These are phyloP conservation scores for Tuber umbilicatum DNA, from an alignment of 495 filamentous ascomycete genomes.

Conservation along the genomic window DNA sequence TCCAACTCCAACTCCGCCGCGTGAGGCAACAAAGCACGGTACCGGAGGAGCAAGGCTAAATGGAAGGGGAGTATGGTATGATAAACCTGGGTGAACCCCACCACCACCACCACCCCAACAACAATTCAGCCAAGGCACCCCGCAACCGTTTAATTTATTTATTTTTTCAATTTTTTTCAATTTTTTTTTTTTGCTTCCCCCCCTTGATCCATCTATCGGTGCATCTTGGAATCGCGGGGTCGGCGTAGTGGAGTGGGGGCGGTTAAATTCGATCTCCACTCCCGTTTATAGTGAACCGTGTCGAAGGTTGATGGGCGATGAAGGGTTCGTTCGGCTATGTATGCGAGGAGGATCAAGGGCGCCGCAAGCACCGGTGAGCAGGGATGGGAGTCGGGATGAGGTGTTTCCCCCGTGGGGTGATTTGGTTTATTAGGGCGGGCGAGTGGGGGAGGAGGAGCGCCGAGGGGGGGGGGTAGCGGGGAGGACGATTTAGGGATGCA, in stretches of 20 bases:
- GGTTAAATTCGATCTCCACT: neutral
- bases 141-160: neutral
- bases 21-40: too few species aligned
- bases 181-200: neutral
- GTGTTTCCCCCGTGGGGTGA: neutral
- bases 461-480: neutral
- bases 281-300: neutral
- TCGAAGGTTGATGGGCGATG: neutral
- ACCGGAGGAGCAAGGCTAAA: neutral
- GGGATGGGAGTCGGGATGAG: neutral
- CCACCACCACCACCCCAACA: too few species aligned
- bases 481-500: too few species aligned
- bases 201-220: neutral
- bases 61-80: neutral
- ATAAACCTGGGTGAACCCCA: neutral
- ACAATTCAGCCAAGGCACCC: neutral
- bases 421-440: neutral
- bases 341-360: slow-evolving; percentile 4
- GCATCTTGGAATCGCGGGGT: neutral
- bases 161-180: neutral
- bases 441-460: neutral
- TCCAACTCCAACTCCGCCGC: neutral
- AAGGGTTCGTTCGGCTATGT: slow-evolving; percentile 2
- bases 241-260: neutral
- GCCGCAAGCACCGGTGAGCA: neutral